Evolutionary conservation across 495 filamentous ascomycete genomes (phyloP).

Genomic region (Neurospora sp.): DNA sequence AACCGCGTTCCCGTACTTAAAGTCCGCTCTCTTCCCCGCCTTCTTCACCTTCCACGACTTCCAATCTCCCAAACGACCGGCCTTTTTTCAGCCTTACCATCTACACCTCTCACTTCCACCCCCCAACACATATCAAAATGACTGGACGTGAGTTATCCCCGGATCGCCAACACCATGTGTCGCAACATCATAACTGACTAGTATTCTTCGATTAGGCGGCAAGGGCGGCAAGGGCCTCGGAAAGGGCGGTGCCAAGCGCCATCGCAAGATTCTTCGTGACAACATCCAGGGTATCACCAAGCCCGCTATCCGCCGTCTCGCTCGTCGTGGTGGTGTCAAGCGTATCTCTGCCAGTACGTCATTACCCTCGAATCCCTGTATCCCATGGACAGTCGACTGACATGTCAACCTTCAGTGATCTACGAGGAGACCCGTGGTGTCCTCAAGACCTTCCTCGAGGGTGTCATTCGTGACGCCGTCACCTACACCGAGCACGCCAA

Average conservation of each 20-base stretch:
- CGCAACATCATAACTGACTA: conserved; percentile 16
- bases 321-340: conserved; percentile 99
- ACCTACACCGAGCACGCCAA: conserved; percentile 97
- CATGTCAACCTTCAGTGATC: conserved; percentile 50
- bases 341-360: conserved; percentile 94
- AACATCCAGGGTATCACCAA: conserved; percentile 99
- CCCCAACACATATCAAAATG: conserved; percentile 46
- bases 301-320: conserved; percentile 99
- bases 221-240: conserved; percentile 97
- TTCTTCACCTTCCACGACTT: conserved; percentile 21
- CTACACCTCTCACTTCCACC: conserved; percentile 8
- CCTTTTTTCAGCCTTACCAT: conserved; percentile 9
- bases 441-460: conserved; percentile 99
- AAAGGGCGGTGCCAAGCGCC: conserved; percentile 78
- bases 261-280: conserved; percentile 98
- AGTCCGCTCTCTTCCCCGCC: conserved; percentile 34
- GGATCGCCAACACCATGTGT: conserved; percentile 9
- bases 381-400: conserved; percentile 18
- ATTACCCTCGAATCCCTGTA: not conserved
- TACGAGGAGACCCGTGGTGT: conserved; percentile 99
- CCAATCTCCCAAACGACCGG: conserved; percentile 3
- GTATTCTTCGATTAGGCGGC: conserved; percentile 45
- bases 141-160: conserved; percentile 79
- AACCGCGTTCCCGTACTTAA: conserved; percentile 32
- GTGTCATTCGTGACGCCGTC: conserved; percentile 98